phyloP scores from a whole-genome alignment of 257 asterid genomes.

The Solanum infundibuliforme region DNA sequence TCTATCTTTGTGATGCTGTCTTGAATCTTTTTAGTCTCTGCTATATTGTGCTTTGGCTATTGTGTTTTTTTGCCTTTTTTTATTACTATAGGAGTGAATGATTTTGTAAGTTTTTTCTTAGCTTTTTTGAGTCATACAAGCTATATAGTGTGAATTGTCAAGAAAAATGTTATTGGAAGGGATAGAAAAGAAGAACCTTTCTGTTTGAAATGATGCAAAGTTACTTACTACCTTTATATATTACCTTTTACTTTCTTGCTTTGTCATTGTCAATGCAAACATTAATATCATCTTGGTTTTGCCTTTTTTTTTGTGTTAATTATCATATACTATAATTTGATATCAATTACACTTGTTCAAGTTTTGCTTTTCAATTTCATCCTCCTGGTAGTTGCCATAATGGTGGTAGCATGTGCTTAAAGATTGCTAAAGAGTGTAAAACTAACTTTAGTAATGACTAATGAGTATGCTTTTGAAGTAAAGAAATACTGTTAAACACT shows the following conservation, averaged over 20 bases:
- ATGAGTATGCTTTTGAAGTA: background rate
- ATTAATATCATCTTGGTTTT: slow-evolving; percentile 25
- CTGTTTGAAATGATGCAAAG: slow-evolving; percentile 50
- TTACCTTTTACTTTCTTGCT: slow-evolving; percentile 16
- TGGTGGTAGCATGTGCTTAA: background rate
- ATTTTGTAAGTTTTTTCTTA: slow-evolving; percentile 14
- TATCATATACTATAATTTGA: background rate
- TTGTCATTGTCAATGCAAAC: slow-evolving; percentile 39
- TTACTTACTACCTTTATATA: slow-evolving; percentile 15
- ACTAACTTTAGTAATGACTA: background rate
- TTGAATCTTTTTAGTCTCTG: slow-evolving; percentile 12
- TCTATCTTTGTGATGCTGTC: slow-evolving; percentile 4
- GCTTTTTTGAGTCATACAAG: slow-evolving; percentile 17
- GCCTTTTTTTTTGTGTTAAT: background rate
- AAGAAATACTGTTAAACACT: background rate
- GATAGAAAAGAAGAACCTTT: slow-evolving; percentile 6
- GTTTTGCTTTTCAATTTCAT: background rate
- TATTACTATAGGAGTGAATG: slow-evolving; percentile 22
- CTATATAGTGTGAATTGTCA: slow-evolving; percentile 52
- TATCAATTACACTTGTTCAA: background rate
- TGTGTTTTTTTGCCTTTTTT: background rate
- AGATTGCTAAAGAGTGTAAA: background rate
- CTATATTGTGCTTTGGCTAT: slow-evolving; percentile 33
- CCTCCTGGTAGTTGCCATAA: background rate
- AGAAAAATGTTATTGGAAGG: slow-evolving; percentile 21